Conservation (phyloP, 306 rosid genomes). For the Clitoria ternatea region DNA sequence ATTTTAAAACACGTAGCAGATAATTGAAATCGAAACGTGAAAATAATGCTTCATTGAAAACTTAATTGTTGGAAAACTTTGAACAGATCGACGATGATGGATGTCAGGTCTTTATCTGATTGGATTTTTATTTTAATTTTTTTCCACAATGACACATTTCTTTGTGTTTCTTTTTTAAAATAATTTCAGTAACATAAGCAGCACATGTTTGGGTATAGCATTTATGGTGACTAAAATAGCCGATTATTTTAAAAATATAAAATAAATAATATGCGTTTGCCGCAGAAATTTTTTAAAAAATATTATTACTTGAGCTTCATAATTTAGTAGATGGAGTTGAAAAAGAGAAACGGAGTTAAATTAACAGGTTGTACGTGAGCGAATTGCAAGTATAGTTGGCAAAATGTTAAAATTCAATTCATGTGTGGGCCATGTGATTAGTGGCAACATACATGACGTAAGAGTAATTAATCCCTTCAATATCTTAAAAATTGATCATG, state of each 20-base stretch:
- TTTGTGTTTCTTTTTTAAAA: neutral
- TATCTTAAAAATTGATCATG: neutral
- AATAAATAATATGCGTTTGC: neutral
- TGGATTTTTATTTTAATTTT: slow-evolving; percentile 2
- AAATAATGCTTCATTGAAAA: neutral
- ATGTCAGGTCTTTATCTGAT: slow-evolving; percentile 11
- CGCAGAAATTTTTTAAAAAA: slow-evolving; percentile 3
- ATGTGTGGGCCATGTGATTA: neutral
- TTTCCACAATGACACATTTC: neutral
- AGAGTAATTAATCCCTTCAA: neutral
- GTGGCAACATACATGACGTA: neutral
- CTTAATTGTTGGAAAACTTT: neutral
- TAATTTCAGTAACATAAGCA: neutral
- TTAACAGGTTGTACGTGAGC: neutral
- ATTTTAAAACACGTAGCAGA: neutral
- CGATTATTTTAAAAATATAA: neutral
- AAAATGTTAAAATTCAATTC: neutral
- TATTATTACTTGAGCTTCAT: neutral
- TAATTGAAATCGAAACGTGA: neutral
- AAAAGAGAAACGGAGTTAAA: neutral
- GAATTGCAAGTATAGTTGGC: slow-evolving; percentile 5
- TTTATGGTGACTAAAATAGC: slow-evolving; percentile 7
- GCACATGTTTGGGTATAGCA: slow-evolving; percentile 8
- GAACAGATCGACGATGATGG: neutral
- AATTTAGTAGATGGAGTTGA: neutral